Evolutionary conservation across 1,284 basidiomycete genomes (phyloP).

Genomic region (Puccinia brachypodii): DNA sequence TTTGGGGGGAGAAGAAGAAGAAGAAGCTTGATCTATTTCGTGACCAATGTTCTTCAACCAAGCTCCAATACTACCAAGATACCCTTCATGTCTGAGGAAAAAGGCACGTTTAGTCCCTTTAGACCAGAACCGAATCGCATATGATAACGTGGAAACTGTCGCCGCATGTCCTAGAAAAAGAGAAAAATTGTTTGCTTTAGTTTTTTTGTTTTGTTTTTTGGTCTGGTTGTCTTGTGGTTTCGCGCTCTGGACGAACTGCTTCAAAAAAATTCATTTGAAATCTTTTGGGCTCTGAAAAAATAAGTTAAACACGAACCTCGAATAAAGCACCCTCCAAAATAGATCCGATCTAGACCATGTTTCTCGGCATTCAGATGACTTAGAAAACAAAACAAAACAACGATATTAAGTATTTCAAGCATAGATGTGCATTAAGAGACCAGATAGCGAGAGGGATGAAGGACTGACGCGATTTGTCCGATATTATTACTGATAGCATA

Average conservation of each 20-base stretch:
- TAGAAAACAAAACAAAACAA: background rate
- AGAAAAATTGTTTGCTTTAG: background rate
- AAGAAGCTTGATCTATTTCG: conserved; percentile 35
- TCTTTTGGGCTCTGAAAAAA: conserved; percentile 3
- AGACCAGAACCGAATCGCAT: conserved; percentile 99
- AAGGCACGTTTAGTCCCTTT: conserved; percentile 95
- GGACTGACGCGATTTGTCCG: conserved; percentile 97
- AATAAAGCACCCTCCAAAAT: conserved; percentile 99
- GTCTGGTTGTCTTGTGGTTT: too few relatives aligned
- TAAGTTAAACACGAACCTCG: conserved; percentile 66
- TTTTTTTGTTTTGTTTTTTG: background rate
- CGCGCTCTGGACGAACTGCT: too few relatives aligned
- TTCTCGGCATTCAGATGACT: conserved; percentile 99
- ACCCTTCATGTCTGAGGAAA: conserved; percentile 97
- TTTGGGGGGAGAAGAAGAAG: background rate
- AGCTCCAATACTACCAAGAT: conserved; percentile 80
- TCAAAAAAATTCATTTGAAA: background rate
- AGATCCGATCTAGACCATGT: conserved; percentile 93
- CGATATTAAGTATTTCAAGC: background rate
- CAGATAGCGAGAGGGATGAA: background rate
- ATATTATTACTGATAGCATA: conserved; percentile 99
- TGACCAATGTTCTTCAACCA: conserved; percentile 87
- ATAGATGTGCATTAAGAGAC: background rate
- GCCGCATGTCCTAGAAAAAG: conserved; percentile 78
- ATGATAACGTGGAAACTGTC: conserved; percentile 94